phyloP scores from a whole-genome alignment of 169 alveolate species.

The Eimeria brunetti region DNA sequence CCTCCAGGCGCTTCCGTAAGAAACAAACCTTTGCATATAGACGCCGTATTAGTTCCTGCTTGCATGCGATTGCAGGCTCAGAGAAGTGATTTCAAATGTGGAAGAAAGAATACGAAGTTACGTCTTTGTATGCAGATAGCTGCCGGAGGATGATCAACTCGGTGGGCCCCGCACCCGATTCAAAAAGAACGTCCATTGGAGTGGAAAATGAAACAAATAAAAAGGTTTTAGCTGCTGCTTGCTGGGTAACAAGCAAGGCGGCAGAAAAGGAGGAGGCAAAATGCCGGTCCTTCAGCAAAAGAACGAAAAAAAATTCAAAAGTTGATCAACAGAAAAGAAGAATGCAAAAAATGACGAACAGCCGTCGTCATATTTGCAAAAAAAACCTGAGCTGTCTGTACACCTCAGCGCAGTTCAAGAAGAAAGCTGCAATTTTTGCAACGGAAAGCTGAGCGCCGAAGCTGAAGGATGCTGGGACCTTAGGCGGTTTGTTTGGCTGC shows the following conservation, averaged over 20 bases:
- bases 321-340: not conserved
- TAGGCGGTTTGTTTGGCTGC: not conserved
- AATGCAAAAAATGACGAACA: not conserved
- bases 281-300: not conserved
- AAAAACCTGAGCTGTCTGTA: not conserved
- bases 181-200: conserved; percentile 1
- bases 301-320: not conserved
- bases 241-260: not conserved
- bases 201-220: not conserved
- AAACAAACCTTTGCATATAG: not conserved
- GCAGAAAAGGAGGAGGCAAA: not conserved
- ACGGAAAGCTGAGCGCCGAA: not conserved
- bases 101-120: not conserved
- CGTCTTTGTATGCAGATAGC: conserved; percentile 49
- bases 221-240: not conserved
- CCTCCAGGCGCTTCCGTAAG: conserved; percentile 24
- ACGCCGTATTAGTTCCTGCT: conserved; percentile 37
- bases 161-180: conserved; percentile 32
- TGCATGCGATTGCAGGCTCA: not conserved
- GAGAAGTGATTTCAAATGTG: not conserved
- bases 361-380: not conserved
- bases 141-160: conserved; percentile 45
- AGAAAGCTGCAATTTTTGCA: not conserved
- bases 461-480: not conserved
- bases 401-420: not conserved